Evolutionary conservation across 306 rosid genomes (phyloP), one percentile per base, ranked within the genome.

Genomic region (Luffa acutangula): DNA sequence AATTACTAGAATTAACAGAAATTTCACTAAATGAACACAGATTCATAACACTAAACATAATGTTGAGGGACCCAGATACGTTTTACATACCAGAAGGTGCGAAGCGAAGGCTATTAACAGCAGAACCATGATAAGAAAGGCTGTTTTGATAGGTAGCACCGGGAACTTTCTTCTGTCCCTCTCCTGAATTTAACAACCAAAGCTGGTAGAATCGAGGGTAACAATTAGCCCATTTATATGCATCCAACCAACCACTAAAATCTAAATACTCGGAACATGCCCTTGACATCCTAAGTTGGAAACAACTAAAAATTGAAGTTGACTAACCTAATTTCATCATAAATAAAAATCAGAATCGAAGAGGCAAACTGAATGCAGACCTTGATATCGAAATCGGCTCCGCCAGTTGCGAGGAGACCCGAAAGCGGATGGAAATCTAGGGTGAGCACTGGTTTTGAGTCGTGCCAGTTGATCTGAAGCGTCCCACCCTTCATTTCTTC

Each of bases 301-400:
- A 49, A 73, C 6, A 49, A 1, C 12, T 31, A 11, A 49, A 0
- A 48, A 36, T 15, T 4, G 78, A 73, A 49, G 45, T 14, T 49
- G 57, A 25, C n/a, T 3, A 46, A 21, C 59, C 25, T 31, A 46
- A 48, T 33, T 73, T 14, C 41, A 73, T 48, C 0, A 73, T 39
- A 13, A 12, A 63, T n/a, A n/a, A 8, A 51, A 45, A 62, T 9
- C 5, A 34, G 49, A 43, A 46, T 43, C 9, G 52, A 57, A 17
- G 14, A 8, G 18, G 45, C 25, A 62, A 64, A n/a, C n/a, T 11
- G 51, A 74, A 56, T 1, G 66, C 5, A 60, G 36, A 93, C 97
- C 98, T 95, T 92, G 89, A 95, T 93, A 83, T 90, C 99, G 85
- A 85, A 93, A 85, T 95, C 98, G 79, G 98, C 97, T 84, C 98